A percentile compares a stretch with the other conserved stretches of the same genome.
phyloP scores from a whole-genome alignment of 1,139 yeast species.

The Blastobotrys proliferans region DNA sequence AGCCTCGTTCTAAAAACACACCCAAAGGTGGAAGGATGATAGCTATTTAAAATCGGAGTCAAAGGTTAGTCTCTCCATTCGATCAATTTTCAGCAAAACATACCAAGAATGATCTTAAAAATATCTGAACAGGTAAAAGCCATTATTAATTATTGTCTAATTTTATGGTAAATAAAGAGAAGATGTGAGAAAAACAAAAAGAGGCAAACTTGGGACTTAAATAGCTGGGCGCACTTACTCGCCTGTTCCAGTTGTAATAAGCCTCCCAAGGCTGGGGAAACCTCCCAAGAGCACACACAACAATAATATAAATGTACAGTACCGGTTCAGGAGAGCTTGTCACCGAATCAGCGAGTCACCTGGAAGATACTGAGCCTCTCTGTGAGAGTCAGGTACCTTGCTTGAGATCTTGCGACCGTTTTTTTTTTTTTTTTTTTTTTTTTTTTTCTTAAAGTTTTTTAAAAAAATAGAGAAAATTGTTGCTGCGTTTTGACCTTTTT shows the following conservation, averaged over 20 bases:
- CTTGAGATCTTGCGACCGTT: too few species aligned
- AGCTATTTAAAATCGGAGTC: constrained; percentile 38
- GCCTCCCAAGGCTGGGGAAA: too few species aligned
- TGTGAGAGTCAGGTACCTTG: too few species aligned
- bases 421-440: neutral
- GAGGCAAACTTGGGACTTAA: neutral
- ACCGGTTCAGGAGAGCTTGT: too few species aligned
- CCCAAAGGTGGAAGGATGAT: constrained; percentile 70
- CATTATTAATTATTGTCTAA: constrained; percentile 22
- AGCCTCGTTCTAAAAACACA: constrained; percentile 67
- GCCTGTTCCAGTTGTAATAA: too few species aligned
- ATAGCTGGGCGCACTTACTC: too few species aligned
- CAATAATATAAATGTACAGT: too few species aligned
- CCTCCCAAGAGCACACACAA: too few species aligned
- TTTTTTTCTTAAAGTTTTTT: neutral
- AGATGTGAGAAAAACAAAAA: neutral
- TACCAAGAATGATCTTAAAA: constrained; percentile 51
- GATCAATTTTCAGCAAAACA: constrained; percentile 41
- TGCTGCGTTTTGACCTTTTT: too few species aligned
- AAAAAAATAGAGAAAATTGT: neutral
- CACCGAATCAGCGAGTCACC: too few species aligned
- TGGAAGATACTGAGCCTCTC: too few species aligned
- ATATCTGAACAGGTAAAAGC: constrained; percentile 40
- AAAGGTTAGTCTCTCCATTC: constrained; percentile 13
- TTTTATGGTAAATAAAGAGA: neutral